Conservation (phyloP, 2,329 filamentous ascomycete genomes). For the Leptographium radiaticola region DNA sequence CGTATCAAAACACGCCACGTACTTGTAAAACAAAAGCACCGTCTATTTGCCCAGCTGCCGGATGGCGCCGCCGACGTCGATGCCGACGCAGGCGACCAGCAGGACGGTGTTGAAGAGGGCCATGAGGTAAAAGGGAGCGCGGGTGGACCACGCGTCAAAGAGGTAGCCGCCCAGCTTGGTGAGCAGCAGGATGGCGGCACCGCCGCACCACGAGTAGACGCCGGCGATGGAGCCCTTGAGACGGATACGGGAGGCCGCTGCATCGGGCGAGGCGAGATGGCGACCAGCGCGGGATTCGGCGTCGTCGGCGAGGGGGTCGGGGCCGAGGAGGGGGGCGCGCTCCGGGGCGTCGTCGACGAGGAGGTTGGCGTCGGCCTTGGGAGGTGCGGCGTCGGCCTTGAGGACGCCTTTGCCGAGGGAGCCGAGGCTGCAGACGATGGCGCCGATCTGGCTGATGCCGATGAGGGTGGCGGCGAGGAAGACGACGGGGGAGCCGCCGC, state of each 20-base stretch:
- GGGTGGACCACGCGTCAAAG: slow-evolving; percentile 63
- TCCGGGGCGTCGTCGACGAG: slow-evolving; percentile 17
- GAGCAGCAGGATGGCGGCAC: slow-evolving; percentile 75
- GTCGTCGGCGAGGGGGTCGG: neutral
- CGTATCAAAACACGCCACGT: no score
- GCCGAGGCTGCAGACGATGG: slow-evolving; percentile 91
- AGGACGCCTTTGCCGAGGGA: slow-evolving; percentile 73
- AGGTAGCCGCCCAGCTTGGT: slow-evolving; percentile 82
- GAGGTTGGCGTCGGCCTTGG: slow-evolving; percentile 7
- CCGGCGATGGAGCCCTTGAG: slow-evolving; percentile 93
- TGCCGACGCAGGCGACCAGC: slow-evolving; percentile 39
- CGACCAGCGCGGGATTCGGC: neutral
- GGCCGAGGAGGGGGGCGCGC: slow-evolving; percentile 24
- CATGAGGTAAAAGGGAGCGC: slow-evolving; percentile 91
- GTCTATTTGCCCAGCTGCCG: slow-evolving; percentile 7
- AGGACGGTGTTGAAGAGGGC: slow-evolving; percentile 71
- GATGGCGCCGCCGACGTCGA: slow-evolving; percentile 30
- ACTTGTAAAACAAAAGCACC: no score
- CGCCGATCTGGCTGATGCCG: slow-evolving; percentile 87
- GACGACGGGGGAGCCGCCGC: slow-evolving; percentile 54
- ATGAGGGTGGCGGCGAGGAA: slow-evolving; percentile 69
- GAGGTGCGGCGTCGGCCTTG: slow-evolving; percentile 25
- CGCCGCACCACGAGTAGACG: slow-evolving; percentile 83
- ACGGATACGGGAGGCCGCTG: slow-evolving; percentile 33
- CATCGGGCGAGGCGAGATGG: neutral